A percentile compares a stretch with the other conserved stretches of the same genome.
These are phyloP conservation scores for Gigaspora rosea DNA, from an alignment of 192 early-diverging fungal genomes.

Conservation along the genomic window DNA sequence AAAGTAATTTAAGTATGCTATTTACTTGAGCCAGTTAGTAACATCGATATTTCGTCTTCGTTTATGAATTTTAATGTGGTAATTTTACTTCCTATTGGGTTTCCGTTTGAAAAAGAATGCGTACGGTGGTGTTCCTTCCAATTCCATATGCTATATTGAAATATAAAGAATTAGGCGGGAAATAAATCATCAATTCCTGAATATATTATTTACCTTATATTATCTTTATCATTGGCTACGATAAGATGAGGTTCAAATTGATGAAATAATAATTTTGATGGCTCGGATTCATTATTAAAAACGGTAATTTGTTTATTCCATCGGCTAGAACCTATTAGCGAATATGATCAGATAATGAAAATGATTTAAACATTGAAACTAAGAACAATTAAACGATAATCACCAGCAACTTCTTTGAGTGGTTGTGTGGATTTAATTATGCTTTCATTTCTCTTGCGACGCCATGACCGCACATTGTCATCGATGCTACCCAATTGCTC, in stretches of 20 bases:
- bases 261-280: constrained; percentile 70
- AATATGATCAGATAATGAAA: background rate
- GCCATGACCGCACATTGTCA: constrained; percentile 75
- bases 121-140: constrained; percentile 64
- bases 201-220: constrained; percentile 55
- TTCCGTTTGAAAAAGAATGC: constrained; percentile 68
- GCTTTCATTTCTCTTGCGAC: constrained; percentile 67
- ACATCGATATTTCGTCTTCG: constrained; percentile 82
- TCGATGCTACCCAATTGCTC: constrained; percentile 81
- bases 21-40: constrained; percentile 81
- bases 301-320: constrained; percentile 57
- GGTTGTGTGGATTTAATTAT: constrained; percentile 55
- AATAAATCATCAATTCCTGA: background rate
- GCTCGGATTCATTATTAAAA: constrained; percentile 55
- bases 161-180: background rate
- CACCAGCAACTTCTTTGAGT: constrained; percentile 57
- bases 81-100: constrained; percentile 68
- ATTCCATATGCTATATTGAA: constrained; percentile 65
- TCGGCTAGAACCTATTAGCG: constrained; percentile 50
- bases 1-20: background rate
- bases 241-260: constrained; percentile 84
- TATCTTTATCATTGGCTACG: constrained; percentile 70
- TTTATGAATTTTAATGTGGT: constrained; percentile 86
- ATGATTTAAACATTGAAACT: background rate
- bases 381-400: background rate